These are phyloP conservation scores for Candida golubevii DNA, from an alignment of 805 yeast genomes.

Conservation along the genomic window DNA sequence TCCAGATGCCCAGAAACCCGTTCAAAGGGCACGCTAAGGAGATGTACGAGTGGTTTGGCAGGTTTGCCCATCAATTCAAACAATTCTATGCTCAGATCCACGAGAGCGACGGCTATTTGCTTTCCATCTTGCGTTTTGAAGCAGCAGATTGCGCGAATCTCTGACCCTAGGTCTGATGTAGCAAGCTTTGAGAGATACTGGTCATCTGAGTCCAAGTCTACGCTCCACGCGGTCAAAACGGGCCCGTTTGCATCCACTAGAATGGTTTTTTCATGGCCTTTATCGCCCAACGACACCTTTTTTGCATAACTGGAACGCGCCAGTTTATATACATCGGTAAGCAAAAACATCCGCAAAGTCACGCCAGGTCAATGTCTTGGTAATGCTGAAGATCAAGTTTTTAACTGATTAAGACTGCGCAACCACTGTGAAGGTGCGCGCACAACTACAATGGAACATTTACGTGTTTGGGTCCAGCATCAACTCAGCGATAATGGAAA, in stretches of 20 bases:
- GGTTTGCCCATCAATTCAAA: background rate
- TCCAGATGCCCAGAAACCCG: conserved; percentile 1
- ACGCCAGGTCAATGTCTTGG: too few relatives aligned
- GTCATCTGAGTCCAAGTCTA: background rate
- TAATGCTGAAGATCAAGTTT: too few relatives aligned
- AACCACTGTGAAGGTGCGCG: too few relatives aligned
- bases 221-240: background rate
- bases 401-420: too few relatives aligned
- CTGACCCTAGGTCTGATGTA: background rate
- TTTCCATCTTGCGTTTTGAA: background rate
- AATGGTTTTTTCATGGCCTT: background rate
- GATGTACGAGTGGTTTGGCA: background rate
- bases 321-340: conserved; percentile 3
- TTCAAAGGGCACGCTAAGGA: background rate
- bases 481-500: too few relatives aligned
- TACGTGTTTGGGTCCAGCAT: too few relatives aligned
- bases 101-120: background rate
- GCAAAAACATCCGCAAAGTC: background rate
- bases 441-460: too few relatives aligned
- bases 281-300: background rate
- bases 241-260: conserved; percentile 3
- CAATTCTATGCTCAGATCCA: background rate
- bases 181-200: background rate
- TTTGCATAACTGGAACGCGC: background rate
- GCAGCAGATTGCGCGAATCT: background rate